Base-by-base conservation (phyloP, 768 basidiomycete species). In the Leucosporidium creatinivorum region DNA sequence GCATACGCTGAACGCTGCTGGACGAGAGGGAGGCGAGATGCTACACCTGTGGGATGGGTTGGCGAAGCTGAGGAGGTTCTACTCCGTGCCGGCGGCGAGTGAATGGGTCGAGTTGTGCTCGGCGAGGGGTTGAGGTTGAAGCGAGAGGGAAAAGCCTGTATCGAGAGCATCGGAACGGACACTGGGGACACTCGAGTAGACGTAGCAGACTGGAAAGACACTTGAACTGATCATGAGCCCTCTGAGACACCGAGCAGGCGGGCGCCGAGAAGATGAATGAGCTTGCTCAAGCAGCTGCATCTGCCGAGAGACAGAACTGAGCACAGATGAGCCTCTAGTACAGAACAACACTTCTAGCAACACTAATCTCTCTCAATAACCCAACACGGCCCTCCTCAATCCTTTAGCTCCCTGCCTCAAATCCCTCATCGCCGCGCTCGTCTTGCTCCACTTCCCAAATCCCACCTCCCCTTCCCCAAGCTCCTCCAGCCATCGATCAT, bases 21-120 rank as follows among this genome's bases (percentile, higher is more conserved):
- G 33, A 33, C 5, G 33, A 5, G 25, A 3, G 18, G 44, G 1
- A 17, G 19, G 1, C 18, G 66, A 68, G 18, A 59, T 67, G 21
- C 17, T 21, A 7, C 4, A 18, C 6, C 17, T 68, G 19, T 71
- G 63, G 63, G 49, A 55, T 33, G 44, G 44, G 10, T 28, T 70
- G 25, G 30, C 36, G 12, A 25, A 47, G 28, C 26, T 44, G 50
- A 44, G 18, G 28, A n/a, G 28, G 1, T 56, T 71, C 50, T 67
- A 71, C n/a, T 61, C 50, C 1, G 49, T 62, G 15, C 70, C 70
- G 23, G 70, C 68, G 49, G 15, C 18, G 18, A 1, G 10, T 3
- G 70, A 71, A 49, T 71, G 70, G 70, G 36, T 44, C 18, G 70
- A 71, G 49, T 31, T 66, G 52, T 47, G 39, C 18, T 23, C 5